Conservation (phyloP, 139 green algal species). For the Asterochloris sp. region DNA sequence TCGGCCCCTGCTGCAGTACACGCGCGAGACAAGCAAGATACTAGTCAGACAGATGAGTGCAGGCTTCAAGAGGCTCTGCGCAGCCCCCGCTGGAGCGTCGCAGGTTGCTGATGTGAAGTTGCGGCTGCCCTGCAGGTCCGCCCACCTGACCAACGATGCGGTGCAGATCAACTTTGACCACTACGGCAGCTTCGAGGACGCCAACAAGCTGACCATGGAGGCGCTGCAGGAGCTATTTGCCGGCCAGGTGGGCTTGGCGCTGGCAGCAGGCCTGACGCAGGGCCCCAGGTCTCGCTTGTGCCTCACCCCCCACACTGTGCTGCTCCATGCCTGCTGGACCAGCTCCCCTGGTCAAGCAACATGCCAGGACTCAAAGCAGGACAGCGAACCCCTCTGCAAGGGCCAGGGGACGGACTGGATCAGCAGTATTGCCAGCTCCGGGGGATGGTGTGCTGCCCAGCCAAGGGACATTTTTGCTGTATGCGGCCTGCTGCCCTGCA, state of each 20-base stretch:
- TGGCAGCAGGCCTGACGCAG: not conserved
- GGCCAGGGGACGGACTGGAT: too few relatives aligned
- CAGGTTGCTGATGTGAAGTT: not conserved
- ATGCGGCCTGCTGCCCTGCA: not conserved
- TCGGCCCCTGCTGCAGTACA: too few relatives aligned
- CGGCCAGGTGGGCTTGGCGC: not conserved
- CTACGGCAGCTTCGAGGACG: slow-evolving; percentile 49
- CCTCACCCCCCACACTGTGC: not conserved
- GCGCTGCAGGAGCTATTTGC: slow-evolving; percentile 26
- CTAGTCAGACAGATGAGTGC: too few relatives aligned
- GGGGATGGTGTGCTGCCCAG: not conserved
- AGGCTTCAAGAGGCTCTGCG: too few relatives aligned
- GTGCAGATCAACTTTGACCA: slow-evolving; percentile 47
- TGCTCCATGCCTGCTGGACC: too few relatives aligned
- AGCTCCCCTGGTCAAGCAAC: too few relatives aligned
- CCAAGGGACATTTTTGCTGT: not conserved
- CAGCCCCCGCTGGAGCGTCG: too few relatives aligned
- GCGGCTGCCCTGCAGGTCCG: slow-evolving; percentile 27
- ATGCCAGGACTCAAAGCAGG: too few relatives aligned
- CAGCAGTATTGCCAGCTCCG: too few relatives aligned
- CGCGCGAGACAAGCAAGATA: too few relatives aligned
- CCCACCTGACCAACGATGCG: slow-evolving; percentile 59
- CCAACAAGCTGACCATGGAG: slow-evolving; percentile 51
- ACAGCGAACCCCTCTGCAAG: too few relatives aligned
- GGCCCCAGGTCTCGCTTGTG: not conserved